phyloP scores from a whole-genome alignment of 2,329 filamentous ascomycete species.

The Trichoderma sp. region DNA sequence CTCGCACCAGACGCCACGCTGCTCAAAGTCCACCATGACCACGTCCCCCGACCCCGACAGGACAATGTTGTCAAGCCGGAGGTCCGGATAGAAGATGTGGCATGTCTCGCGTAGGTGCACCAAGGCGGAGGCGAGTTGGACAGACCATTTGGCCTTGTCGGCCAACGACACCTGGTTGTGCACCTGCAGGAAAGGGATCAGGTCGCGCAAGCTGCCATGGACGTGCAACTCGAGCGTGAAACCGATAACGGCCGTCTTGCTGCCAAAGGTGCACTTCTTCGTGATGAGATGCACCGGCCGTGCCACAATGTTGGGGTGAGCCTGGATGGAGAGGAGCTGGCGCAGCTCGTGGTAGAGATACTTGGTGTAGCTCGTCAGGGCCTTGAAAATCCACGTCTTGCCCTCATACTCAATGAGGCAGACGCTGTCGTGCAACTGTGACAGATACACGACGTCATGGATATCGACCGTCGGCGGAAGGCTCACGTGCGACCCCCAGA shows the following conservation, averaged over 20 bases:
- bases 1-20: constrained; percentile 64
- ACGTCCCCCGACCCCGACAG: constrained; percentile 51
- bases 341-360: constrained; percentile 65
- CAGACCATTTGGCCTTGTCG: constrained; percentile 57
- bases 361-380: constrained; percentile 58
- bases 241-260: constrained; percentile 57
- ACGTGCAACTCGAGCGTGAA: constrained; percentile 59
- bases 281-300: constrained; percentile 57
- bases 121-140: constrained; percentile 55
- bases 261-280: constrained; percentile 59
- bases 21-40: constrained; percentile 64
- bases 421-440: constrained; percentile 62
- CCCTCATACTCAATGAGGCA: constrained; percentile 53
- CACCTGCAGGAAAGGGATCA: constrained; percentile 54
- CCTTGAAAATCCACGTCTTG: constrained; percentile 58
- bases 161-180: constrained; percentile 47
- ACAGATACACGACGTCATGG: constrained; percentile 51
- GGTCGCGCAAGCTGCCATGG: constrained; percentile 58
- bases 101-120: constrained; percentile 52
- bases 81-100: constrained; percentile 58
- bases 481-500: constrained; percentile 48
- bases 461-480: constrained; percentile 55
- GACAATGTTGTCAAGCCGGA: constrained; percentile 63
- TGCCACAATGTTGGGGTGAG: constrained; percentile 57
- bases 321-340: constrained; percentile 54